Percentiles rank a stretch among this genome's conserved stretches.
phyloP scores from a whole-genome alignment of 176 grass and related monocot genomes.

The Ensete glaucum region DNA sequence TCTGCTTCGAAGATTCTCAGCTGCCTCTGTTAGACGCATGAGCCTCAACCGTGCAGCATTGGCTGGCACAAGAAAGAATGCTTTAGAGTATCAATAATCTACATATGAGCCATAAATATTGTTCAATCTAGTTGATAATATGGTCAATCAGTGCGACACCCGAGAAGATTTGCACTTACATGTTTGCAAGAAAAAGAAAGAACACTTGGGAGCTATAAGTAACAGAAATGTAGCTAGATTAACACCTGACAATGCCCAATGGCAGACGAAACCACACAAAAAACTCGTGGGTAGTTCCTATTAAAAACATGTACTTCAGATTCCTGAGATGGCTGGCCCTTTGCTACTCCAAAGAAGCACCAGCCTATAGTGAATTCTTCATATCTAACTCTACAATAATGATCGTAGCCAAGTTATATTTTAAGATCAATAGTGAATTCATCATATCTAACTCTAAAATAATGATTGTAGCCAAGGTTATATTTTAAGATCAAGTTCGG shows the following conservation, averaged over 20 bases:
- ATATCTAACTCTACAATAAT: too few relatives aligned
- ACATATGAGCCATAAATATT: slow-evolving; percentile 7
- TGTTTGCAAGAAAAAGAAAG: not conserved
- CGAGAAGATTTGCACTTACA: not conserved
- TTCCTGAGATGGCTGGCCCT: too few relatives aligned
- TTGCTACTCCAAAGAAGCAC: too few relatives aligned
- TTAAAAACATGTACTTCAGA: too few relatives aligned
- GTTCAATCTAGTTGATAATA: not conserved
- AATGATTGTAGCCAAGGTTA: too few relatives aligned
- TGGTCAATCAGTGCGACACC: not conserved
- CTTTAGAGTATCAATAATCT: slow-evolving; percentile 11
- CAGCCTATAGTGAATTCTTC: too few relatives aligned
- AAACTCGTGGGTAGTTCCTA: too few relatives aligned
- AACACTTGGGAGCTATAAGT: not conserved
- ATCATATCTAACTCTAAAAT: too few relatives aligned
- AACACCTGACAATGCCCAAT: not conserved
- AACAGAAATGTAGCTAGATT: not conserved
- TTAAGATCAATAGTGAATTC: too few relatives aligned
- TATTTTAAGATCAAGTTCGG: too few relatives aligned
- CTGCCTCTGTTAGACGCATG: slow-evolving; percentile 73
- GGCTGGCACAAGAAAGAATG: slow-evolving; percentile 37
- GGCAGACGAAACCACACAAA: too few relatives aligned
- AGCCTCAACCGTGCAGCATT: slow-evolving; percentile 54
- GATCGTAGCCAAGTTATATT: too few relatives aligned
- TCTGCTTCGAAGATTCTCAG: slow-evolving; percentile 79